These are phyloP conservation scores for Hyphodiscus hymeniophilus DNA, from an alignment of 495 filamentous ascomycete genomes.

Conservation along the genomic window DNA sequence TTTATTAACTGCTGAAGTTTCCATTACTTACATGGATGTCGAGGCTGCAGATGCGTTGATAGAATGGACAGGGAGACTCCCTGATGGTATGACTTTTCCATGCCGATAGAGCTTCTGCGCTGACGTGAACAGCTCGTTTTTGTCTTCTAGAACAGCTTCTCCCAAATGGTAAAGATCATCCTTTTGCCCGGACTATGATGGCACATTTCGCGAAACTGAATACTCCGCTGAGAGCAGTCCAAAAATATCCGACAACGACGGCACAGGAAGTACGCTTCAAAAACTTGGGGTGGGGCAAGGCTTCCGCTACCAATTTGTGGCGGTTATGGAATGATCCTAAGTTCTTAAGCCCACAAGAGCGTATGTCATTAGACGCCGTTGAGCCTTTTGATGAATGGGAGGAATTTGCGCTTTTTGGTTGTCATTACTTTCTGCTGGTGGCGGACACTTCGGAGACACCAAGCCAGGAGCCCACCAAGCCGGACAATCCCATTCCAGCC, in stretches of 20 bases:
- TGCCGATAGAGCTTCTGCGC: constrained; percentile 1
- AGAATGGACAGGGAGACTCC: constrained; percentile 55
- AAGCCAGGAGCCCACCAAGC: neutral
- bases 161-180: constrained; percentile 66
- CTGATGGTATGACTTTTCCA: constrained; percentile 43
- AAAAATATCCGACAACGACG: constrained; percentile 54
- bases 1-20: constrained; percentile 82
- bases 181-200: constrained; percentile 84
- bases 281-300: constrained; percentile 52
- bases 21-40: constrained; percentile 82
- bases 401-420: constrained; percentile 78
- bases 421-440: constrained; percentile 77
- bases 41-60: constrained; percentile 67
- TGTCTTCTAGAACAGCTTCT: constrained; percentile 86
- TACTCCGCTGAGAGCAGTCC: constrained; percentile 65
- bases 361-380: constrained; percentile 49
- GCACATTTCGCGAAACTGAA: constrained; percentile 73
- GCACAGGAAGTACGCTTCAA: constrained; percentile 61
- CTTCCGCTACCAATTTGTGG: constrained; percentile 60
- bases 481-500: too few relatives aligned
- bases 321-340: constrained; percentile 64
- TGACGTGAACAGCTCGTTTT: constrained; percentile 42
- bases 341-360: constrained; percentile 48
- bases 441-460: constrained; percentile 31
- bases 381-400: constrained; percentile 97